These are phyloP conservation scores for Barnettozyma sp. DNA, from an alignment of 805 yeast species.

Conservation along the genomic window DNA sequence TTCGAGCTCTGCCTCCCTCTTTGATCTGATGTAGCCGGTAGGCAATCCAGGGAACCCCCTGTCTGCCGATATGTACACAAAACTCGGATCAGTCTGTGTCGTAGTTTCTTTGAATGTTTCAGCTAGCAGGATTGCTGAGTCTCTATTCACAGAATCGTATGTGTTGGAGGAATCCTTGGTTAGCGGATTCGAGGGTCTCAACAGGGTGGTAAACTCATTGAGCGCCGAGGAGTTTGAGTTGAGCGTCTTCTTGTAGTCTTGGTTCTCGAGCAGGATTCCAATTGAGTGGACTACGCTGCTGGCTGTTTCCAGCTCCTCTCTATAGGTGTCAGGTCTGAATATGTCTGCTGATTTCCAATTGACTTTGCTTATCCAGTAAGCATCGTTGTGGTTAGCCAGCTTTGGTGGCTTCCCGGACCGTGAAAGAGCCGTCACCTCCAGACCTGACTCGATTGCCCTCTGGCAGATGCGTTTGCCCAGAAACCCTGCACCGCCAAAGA, in stretches of 20 bases:
- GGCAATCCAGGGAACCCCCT: conserved; percentile 62
- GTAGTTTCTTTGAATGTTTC: conserved; percentile 37
- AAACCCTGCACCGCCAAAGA: conserved; percentile 88
- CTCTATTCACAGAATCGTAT: conserved; percentile 60
- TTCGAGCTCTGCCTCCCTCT: conserved; percentile 69
- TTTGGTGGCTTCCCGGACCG: conserved; percentile 51
- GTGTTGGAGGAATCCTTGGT: conserved; percentile 36
- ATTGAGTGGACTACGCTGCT: conserved; percentile 75
- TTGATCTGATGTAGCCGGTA: conserved; percentile 62
- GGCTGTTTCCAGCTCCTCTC: conserved; percentile 38
- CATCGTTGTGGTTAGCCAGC: conserved; percentile 24
- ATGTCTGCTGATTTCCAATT: conserved; percentile 64
- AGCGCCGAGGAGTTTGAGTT: conserved; percentile 22
- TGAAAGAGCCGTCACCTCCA: conserved; percentile 55
- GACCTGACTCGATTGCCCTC: conserved; percentile 55
- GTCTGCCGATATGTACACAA: conserved; percentile 81
- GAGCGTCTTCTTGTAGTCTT: conserved; percentile 53
- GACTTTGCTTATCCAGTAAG: conserved; percentile 49
- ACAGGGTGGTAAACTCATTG: conserved; percentile 32
- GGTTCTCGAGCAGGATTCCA: conserved; percentile 69
- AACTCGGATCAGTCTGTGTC: conserved; percentile 32
- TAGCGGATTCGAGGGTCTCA: conserved; percentile 55
- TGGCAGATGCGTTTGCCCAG: conserved; percentile 64
- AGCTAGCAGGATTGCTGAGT: conserved; percentile 61
- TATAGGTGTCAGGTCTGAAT: conserved; percentile 56